Evolutionary conservation across 192 early-diverging fungal genomes (phyloP).

Genomic region (Coemansia aciculifera): DNA sequence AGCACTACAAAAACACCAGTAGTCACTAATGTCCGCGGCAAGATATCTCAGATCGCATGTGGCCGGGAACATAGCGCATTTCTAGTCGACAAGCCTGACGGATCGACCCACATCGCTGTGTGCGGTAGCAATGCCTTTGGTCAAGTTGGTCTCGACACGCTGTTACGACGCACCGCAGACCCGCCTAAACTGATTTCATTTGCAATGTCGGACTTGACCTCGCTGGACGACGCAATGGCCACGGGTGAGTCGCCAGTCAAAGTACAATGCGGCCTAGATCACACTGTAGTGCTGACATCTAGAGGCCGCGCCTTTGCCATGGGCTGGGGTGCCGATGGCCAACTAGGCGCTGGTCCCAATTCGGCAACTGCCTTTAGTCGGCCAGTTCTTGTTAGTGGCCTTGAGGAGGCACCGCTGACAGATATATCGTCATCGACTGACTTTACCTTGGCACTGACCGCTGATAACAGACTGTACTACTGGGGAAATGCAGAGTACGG

Average conservation of each 20-base stretch:
- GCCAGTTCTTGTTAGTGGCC: conserved; percentile 54
- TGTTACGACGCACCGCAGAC: conserved; percentile 26
- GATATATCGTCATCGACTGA: conserved; percentile 66
- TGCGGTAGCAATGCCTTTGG: conserved; percentile 73
- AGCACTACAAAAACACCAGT: neutral
- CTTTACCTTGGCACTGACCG: conserved; percentile 62
- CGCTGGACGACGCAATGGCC: conserved; percentile 20
- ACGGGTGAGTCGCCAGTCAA: conserved; percentile 46
- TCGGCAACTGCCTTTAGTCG: conserved; percentile 39
- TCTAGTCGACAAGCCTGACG: conserved; percentile 25
- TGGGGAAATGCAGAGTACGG: conserved; percentile 82
- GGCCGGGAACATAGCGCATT: conserved; percentile 72
- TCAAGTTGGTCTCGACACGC: conserved; percentile 59
- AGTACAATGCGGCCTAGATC: conserved; percentile 69
- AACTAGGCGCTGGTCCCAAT: conserved; percentile 61
- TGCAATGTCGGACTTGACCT: conserved; percentile 19
- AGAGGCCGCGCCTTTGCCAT: conserved; percentile 60
- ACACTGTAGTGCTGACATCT: conserved; percentile 64
- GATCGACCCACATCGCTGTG: conserved; percentile 34
- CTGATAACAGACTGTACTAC: conserved; percentile 59
- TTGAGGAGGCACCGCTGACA: conserved; percentile 44
- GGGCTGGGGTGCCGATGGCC: conserved; percentile 80
- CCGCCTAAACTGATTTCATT: conserved; percentile 5
- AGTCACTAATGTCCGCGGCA: conserved; percentile 29
- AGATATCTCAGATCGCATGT: conserved; percentile 53